Percentiles rank a stretch among this genome's conserved stretches.
Evolutionary conservation across 2,329 filamentous ascomycete species (phyloP).

Genomic region (Pyrenophora tritici-repentis): DNA sequence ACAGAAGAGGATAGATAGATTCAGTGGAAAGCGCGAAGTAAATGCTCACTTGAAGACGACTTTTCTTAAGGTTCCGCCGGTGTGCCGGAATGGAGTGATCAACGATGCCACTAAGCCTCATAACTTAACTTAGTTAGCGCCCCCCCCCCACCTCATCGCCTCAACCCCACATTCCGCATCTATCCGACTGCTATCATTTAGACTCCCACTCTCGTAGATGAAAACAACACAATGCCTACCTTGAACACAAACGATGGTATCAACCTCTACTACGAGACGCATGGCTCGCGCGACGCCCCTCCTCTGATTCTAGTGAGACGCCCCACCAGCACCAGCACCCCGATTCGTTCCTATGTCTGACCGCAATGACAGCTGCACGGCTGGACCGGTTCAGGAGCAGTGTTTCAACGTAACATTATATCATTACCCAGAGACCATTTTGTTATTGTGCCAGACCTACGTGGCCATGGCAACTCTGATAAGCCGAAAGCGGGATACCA

Average conservation of each 20-base stretch:
- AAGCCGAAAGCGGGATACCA: constrained; percentile 35
- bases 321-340: background rate
- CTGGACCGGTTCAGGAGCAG: constrained; percentile 31
- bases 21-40: no score
- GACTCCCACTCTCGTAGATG: background rate
- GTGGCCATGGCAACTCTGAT: constrained; percentile 32
- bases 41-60: no score
- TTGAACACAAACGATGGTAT: constrained; percentile 25
- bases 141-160: no score
- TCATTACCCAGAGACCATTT: constrained; percentile 12
- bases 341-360: background rate
- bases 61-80: no score
- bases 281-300: constrained; percentile 9
- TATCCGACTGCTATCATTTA: no score
- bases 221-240: constrained; percentile 13
- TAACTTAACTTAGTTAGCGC: no score
- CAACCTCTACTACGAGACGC: constrained; percentile 15
- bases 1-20: no score
- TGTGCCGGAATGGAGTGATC: no score
- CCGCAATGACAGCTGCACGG: constrained; percentile 27
- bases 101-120: no score
- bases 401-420: constrained; percentile 25
- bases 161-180: no score
- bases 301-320: constrained; percentile 21
- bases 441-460: constrained; percentile 29